Conservation (phyloP, 176 grass and related monocot genomes). For the Phragmites australis region DNA sequence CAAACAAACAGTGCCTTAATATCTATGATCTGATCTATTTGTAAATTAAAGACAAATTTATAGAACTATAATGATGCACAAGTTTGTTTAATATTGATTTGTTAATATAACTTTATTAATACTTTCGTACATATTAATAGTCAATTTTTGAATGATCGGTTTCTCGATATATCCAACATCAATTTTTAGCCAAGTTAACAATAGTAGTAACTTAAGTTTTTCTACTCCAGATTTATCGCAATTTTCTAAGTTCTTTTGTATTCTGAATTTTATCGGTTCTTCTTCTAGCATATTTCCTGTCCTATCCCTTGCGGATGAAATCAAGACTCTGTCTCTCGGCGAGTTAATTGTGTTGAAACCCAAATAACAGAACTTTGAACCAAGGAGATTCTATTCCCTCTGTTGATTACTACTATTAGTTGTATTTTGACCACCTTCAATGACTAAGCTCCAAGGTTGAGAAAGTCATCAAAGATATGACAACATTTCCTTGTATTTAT, state of each 20-base stretch:
- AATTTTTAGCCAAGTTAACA: not conserved
- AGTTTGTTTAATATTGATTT: not conserved
- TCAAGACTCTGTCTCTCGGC: no score
- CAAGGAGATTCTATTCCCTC: not conserved
- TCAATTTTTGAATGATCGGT: no score
- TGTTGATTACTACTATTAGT: not conserved
- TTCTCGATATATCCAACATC: no score
- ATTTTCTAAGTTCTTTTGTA: not conserved
- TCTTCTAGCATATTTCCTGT: not conserved
- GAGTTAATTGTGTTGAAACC: not conserved
- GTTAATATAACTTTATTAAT: no score
- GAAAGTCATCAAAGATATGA: not conserved
- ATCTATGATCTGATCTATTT: no score
- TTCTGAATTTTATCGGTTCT: not conserved
- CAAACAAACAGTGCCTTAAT: no score
- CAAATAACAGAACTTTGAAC: not conserved
- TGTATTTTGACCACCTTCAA: not conserved
- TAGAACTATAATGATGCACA: not conserved
- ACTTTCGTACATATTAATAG: no score
- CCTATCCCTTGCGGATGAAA: not conserved
- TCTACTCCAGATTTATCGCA: not conserved
- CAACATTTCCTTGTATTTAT: not conserved
- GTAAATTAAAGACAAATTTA: no score
- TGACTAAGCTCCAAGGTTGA: not conserved
- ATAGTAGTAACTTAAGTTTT: not conserved